Evolutionary conservation across 495 filamentous ascomycete species (phyloP), one percentile per base, ranked within the genome.

Genomic region (Geopyxis carbonaria): DNA sequence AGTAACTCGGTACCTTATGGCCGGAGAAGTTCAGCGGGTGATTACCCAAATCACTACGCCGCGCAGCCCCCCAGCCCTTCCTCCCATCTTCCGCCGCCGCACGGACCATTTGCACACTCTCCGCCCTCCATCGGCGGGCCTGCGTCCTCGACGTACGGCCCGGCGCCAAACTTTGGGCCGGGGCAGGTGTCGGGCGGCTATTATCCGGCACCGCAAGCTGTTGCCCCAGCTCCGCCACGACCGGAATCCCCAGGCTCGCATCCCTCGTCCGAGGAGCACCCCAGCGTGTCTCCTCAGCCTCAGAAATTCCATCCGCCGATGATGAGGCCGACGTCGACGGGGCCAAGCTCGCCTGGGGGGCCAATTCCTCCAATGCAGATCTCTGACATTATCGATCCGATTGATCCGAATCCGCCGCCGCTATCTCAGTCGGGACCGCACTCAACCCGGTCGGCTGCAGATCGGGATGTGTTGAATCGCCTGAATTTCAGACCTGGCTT

Each of bases 1-100:
- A 24, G 36, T 38, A 55, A 57, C 34, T 31, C 47, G 22, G 47
- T 39, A 27, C 32, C 40, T 33, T 42, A 47, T 6, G 36, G n/a
- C 39, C 55, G 52, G 47, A 49, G 52, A 40, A 49, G 47, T 41
- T 56, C 52, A 23, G 43, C 33, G 30, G 39, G 44, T 38, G 51
- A 56, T 34, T 55, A 55, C 19, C 45, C 47, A 11, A 44, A 23
- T 45, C 50, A 45, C 20, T 54, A 47, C 31, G 38, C 35, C 35
- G 47, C 46, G 18, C 46, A 55, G 31, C 51, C 52, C 43, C 47
- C 47, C 51, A 55, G 51, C 51, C 45, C 57, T 57, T 50, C 56
- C 42, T 53, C 51, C 50, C 50, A 50, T 56, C 51, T 56, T 55
- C 47, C 45, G 42, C 38, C 43, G 40, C 46, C 50, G 37, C 47